Evolutionary conservation across 768 basidiomycete genomes (phyloP).

Genomic region (Russula olivacea): DNA sequence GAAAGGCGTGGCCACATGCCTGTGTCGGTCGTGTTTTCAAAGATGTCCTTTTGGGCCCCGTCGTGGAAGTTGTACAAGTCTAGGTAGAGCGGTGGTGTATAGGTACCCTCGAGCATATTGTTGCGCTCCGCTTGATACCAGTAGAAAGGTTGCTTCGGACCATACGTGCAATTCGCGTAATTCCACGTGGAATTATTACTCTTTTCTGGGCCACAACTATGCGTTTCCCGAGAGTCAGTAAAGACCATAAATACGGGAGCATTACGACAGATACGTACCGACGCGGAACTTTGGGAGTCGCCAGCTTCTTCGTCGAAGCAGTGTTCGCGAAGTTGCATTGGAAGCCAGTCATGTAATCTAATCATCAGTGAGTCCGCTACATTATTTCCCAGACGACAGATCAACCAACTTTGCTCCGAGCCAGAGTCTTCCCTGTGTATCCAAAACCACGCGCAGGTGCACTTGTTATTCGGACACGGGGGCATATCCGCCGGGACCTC

Average conservation of each 20-base stretch:
- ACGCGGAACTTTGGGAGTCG: conserved; percentile 32
- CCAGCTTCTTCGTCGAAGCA: conserved; percentile 30
- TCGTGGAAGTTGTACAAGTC: conserved; percentile 38
- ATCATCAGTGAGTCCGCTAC: neutral
- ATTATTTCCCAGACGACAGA: neutral
- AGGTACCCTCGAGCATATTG: conserved; percentile 35
- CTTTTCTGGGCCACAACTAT: conserved; percentile 35
- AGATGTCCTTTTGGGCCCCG: conserved; percentile 43
- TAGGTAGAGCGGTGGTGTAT: conserved; percentile 34
- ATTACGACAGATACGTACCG: conserved; percentile 23
- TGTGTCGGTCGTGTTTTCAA: conserved; percentile 20
- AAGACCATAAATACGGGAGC: neutral
- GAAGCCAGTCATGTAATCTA: conserved; percentile 39
- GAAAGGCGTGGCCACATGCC: neutral
- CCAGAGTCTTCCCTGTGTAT: conserved; percentile 35
- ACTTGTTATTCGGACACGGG: conserved; percentile 38
- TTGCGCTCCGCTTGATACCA: conserved; percentile 38
- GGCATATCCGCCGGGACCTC: conserved; percentile 40
- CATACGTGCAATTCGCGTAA: conserved; percentile 37
- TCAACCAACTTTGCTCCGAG: conserved; percentile 33
- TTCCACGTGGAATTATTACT: conserved; percentile 23
- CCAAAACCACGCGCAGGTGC: conserved; percentile 43
- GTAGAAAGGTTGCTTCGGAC: conserved; percentile 37
- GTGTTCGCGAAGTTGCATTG: conserved; percentile 36
- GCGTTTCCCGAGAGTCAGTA: neutral